Evolutionary conservation across 306 rosid species (phyloP), one percentile per base, ranked within the genome.

Genomic region (Carpinus fangiana): DNA sequence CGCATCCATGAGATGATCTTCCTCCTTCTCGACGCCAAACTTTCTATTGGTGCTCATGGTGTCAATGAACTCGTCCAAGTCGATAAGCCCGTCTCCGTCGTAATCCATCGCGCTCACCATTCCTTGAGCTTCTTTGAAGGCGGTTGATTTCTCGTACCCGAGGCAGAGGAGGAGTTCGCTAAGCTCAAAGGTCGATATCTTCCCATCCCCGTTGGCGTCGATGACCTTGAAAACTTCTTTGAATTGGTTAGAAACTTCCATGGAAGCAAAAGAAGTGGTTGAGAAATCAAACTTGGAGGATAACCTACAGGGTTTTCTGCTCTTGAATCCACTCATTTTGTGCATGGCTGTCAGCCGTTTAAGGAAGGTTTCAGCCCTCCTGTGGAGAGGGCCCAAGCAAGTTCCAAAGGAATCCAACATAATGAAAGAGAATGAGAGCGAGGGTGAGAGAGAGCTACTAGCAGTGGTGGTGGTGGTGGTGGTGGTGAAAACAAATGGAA

Each of bases 31-130:
- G 72, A 75, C 52, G 4, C 36, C 78, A 43, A 6, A 2, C 1
- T 36, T 73, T 8, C 61, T 67, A 79, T 21, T 80, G 51, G 13
- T 28, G 52, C 53, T 85, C 87, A 85, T 82, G 17, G 79, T 88
- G 21, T 69, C 83, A 92, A 92, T 87, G 87, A 92, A 92, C 67
- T 92, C 97, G 8, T 89, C 90, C 76, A 92, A 72, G 54, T 92
- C 92, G 45, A 92, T 81, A 74, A 84, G 85, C 69, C 96, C 97
- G 66, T 92, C 93, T 80, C 95, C 92, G 18, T 92, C 77, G 31
- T 85, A 74, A 47, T 89, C 96, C 81, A 92, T 78, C 36, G 75
- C 90, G 48, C 62, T 85, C 55, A 89, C 84, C 79, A 92, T 89
- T 47, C 84, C 74, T 57, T 90, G 89, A 7, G 97, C 93, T 79